A percentile compares a stretch with the other conserved stretches of the same genome.
Evolutionary conservation across 2,329 filamentous ascomycete species (phyloP).

Genomic region (Blastomyces emzantsi): DNA sequence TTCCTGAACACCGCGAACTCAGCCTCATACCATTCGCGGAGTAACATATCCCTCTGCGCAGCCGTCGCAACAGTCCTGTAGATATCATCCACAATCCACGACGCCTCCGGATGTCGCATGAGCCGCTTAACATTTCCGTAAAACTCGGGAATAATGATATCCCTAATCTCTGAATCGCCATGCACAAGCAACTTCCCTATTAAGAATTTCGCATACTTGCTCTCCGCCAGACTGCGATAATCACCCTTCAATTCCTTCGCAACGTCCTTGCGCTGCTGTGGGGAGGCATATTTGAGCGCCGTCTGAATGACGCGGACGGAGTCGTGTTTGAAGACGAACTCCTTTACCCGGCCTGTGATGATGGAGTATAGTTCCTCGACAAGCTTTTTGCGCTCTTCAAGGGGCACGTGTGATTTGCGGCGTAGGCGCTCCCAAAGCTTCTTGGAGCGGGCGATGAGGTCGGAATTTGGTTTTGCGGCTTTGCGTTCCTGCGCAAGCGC

Average conservation of each 20-base stretch:
- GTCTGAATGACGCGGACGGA: slow-evolving; percentile 95
- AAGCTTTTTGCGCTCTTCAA: slow-evolving; percentile 77
- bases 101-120: slow-evolving; percentile 92
- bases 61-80: slow-evolving; percentile 82
- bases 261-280: slow-evolving; percentile 76
- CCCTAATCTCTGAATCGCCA: slow-evolving; percentile 67
- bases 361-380: slow-evolving; percentile 86
- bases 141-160: slow-evolving; percentile 87
- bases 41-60: slow-evolving; percentile 72
- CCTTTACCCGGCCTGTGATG: slow-evolving; percentile 81
- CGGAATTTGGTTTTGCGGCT: slow-evolving; percentile 84
- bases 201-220: slow-evolving; percentile 94
- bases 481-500: slow-evolving; percentile 80
- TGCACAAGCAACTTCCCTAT: slow-evolving; percentile 95
- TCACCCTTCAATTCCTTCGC: slow-evolving; percentile 76
- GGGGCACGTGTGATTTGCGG: slow-evolving; percentile 84
- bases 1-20: slow-evolving; percentile 78
- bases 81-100: slow-evolving; percentile 96
- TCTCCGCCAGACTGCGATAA: slow-evolving; percentile 79
- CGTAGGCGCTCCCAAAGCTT: slow-evolving; percentile 95
- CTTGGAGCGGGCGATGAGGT: slow-evolving; percentile 80
- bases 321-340: slow-evolving; percentile 98
- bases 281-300: slow-evolving; percentile 87
- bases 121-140: slow-evolving; percentile 86
- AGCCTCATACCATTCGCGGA: slow-evolving; percentile 93